Base-by-base conservation (phyloP, 129 eudicot species). In the Tanacetum coccineum region DNA sequence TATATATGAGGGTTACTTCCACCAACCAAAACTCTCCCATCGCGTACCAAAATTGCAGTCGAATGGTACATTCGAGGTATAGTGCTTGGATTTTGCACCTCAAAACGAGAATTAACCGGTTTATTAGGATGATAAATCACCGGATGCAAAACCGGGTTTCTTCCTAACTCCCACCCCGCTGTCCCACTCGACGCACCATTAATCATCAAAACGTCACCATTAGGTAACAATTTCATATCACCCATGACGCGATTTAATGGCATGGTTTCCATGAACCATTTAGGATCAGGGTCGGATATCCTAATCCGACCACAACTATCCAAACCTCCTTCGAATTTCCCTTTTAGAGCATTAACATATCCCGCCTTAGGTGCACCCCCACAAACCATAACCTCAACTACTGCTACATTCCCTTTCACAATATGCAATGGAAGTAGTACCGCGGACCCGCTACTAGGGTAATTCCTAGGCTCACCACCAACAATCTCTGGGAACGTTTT, bases 1-100 rank as follows among this genome's bases (percentile, higher is more conserved):
- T 26, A 59, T 4, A 3, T 5, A 13, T 87, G 85, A 3, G 98
- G 98, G 53, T 91, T 92, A 64, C 80, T 82, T 20, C 91, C 96
- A 26, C 86, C 84, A 25, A 88, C 86, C 28, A 87, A 65, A 53
- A 87, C 68, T 53, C 95, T 70, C 8, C 91, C 88, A 42, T 87
- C 95, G 6, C 88, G 73, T 49, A 88, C 72, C 70, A 88, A 55
- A 40, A 80, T 26, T 0, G 91, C 88, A 0, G 88, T 70, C 8
- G 91, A 88, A 59, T 88, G 96, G 71, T 88, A 88, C 87, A 88
- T 77, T 22, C 96, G 67, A 0, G 96, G 85, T 17, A 83, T 74
- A 0, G 61, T 68, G 36, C 68, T 80, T 14, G 86, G 75, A 0
- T 67, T 78, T 72, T 77, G 88, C 3, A 79, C 67, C 61, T 73